A percentile compares a stretch with the other conserved stretches of the same genome.
These are phyloP conservation scores for Adansonia digitata DNA, from an alignment of 345 rosid genomes.

Conservation along the genomic window DNA sequence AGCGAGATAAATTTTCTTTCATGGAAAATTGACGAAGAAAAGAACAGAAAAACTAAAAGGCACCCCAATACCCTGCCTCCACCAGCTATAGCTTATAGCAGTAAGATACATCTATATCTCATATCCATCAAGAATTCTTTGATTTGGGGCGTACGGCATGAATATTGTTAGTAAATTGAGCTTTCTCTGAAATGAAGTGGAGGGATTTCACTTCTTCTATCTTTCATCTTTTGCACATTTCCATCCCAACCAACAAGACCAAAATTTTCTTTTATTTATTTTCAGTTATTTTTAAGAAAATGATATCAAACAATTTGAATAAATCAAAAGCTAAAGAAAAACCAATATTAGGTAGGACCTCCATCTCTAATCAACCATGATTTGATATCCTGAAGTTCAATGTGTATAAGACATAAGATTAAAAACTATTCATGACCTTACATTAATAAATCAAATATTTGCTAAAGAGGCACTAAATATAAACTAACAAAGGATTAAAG, in stretches of 20 bases:
- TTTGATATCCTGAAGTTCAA: not conserved
- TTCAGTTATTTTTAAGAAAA: not conserved
- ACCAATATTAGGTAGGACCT: not conserved
- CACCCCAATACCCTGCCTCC: not conserved
- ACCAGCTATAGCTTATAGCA: not conserved
- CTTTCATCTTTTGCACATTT: not conserved
- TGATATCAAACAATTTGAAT: not conserved
- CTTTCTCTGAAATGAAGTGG: not conserved
- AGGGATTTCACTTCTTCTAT: not conserved
- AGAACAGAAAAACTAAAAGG: not conserved
- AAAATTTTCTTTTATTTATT: not conserved
- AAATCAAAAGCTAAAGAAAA: not conserved
- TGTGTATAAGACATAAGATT: not conserved
- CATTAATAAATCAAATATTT: conserved; percentile 6
- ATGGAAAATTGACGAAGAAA: not conserved
- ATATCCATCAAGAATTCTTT: not conserved
- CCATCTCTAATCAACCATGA: not conserved
- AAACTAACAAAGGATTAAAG: not conserved
- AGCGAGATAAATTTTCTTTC: not conserved
- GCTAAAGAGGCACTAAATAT: not conserved
- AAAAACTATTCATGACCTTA: conserved; percentile 6
- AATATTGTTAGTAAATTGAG: not conserved
- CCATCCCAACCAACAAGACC: not conserved
- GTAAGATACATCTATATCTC: not conserved
- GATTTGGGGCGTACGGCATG: not conserved